A percentile compares a stretch with the other conserved stretches of the same genome.
Evolutionary conservation across 1,284 basidiomycete genomes (phyloP).

Genomic region (Ceratorhiza oryzae-sativae): DNA sequence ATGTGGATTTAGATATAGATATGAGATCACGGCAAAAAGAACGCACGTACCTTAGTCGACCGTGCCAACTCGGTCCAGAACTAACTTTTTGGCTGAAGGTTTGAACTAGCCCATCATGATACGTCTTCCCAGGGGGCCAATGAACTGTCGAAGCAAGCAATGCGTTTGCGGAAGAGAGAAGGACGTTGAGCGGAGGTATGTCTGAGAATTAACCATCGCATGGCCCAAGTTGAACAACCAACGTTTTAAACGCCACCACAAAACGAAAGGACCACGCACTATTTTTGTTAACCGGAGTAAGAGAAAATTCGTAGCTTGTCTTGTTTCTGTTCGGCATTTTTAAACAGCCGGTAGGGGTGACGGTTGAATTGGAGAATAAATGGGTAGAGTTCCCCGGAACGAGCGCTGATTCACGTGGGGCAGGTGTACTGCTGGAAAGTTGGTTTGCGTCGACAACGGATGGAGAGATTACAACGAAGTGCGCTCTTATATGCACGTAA

Average conservation of each 20-base stretch:
- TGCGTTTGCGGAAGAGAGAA: slow-evolving; percentile 25
- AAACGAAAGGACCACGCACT: slow-evolving; percentile 13
- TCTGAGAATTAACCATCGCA: slow-evolving; percentile 15
- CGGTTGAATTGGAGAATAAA: background rate
- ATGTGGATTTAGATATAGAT: background rate
- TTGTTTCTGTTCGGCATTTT: slow-evolving; percentile 32
- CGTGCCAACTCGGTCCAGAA: slow-evolving; percentile 29
- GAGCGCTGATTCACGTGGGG: slow-evolving; percentile 21
- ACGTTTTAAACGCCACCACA: background rate
- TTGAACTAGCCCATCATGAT: slow-evolving; percentile 28
- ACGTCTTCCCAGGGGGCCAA: slow-evolving; percentile 38
- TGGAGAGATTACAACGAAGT: background rate
- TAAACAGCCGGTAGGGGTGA: background rate
- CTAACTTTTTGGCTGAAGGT: slow-evolving; percentile 27
- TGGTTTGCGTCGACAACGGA: background rate
- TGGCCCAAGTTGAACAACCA: background rate
- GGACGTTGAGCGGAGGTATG: slow-evolving; percentile 35
- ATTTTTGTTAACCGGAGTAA: slow-evolving; percentile 28
- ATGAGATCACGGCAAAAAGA: background rate
- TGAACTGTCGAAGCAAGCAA: slow-evolving; percentile 36
- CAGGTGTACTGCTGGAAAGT: background rate
- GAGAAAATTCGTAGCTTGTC: slow-evolving; percentile 29
- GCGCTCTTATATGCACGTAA: slow-evolving; percentile 26
- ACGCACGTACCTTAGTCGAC: slow-evolving; percentile 21
- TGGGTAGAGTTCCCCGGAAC: slow-evolving; percentile 9